Base-by-base conservation (phyloP, 2,329 filamentous ascomycete species). In the Coniella vitis region DNA sequence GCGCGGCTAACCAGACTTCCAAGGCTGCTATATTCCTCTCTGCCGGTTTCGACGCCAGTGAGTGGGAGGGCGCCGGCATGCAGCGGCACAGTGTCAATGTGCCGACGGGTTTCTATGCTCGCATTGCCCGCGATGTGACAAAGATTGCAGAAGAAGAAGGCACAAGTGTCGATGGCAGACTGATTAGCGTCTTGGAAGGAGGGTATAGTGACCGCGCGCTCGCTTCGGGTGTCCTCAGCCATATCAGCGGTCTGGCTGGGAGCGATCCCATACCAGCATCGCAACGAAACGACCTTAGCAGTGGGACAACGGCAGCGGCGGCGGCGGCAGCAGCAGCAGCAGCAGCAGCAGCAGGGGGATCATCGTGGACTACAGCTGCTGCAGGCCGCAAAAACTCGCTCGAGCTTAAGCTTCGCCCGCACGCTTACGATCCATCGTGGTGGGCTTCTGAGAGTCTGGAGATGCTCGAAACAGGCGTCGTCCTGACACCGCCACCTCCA, bases 11-110 rank as follows among this genome's bases (percentile, higher is more conserved):
- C 35, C 75, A 82, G 31, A 70, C 71, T 20, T 86, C 90, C 4
- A 91, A 85, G 60, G 87, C 87, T 2, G 91, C 88, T 31, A 90
- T 98, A 39, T 98, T 98, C 68, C 70, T 98, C 43, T 97, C 91
- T 39, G 90, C 93, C 2, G 94, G 93, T 0, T 98, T 98, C 56
- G 93, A 98, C 67, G 93, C 93, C 3, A 96, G 90, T 61, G 90
- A 98, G 63, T 94, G 87, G 83, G 93, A 98, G 65, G 83, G 86
- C 16, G 74, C 79, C 4, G 89, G 88, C 3, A 98, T 98, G 93
- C 93, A 98, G 66, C 79, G 93, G 40, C 93, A 98, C 66, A 85
- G 87, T 50, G 90, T 95, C 60, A 95, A 95, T 61, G 93, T 98
- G 2, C 91, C 93, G 0, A 98, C 91, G 0, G 88, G 91, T 46